Percentiles rank a stretch among this genome's conserved stretches.
Evolutionary conservation across 495 filamentous ascomycete species (phyloP).

Genomic region (Lepraria neglecta): DNA sequence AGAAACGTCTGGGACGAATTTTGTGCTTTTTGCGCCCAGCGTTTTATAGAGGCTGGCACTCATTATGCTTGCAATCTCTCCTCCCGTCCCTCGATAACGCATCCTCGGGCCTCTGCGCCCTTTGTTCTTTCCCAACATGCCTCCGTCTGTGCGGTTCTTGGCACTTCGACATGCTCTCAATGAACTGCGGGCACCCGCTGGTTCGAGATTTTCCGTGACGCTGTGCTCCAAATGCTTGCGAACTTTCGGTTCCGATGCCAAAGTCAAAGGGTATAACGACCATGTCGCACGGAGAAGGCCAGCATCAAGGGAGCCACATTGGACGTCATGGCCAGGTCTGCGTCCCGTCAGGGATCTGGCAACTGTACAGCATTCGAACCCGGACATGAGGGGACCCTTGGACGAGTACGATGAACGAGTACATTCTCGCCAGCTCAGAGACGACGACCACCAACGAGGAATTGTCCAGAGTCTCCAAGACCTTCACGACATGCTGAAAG

Average conservation of each 20-base stretch:
- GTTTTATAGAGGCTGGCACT: not conserved
- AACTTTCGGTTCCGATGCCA: not conserved
- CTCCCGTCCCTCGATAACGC: not conserved
- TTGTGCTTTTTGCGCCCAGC: too few species aligned
- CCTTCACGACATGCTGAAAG: constrained; percentile 73
- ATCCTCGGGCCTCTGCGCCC: not conserved
- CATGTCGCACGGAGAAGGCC: not conserved
- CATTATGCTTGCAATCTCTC: not conserved
- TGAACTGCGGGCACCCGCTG: constrained; percentile 3
- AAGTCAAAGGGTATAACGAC: not conserved
- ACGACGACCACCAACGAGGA: constrained; percentile 91
- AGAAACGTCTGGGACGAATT: too few species aligned
- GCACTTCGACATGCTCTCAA: constrained; percentile 2
- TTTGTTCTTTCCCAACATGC: not conserved
- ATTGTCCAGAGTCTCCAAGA: constrained; percentile 86
- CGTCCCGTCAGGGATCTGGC: constrained; percentile 9
- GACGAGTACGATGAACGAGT: constrained; percentile 83
- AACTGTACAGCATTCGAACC: constrained; percentile 25
- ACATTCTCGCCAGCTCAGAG: constrained; percentile 58
- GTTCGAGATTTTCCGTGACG: not conserved
- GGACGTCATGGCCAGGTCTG: not conserved
- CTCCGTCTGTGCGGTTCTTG: constrained; percentile 2
- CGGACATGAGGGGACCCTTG: constrained; percentile 57
- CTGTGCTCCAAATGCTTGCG: constrained; percentile 5
- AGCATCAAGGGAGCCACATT: not conserved